Evolutionary conservation across 768 basidiomycete genomes (phyloP).

Genomic region (Coprinellus aureogranulatus): DNA sequence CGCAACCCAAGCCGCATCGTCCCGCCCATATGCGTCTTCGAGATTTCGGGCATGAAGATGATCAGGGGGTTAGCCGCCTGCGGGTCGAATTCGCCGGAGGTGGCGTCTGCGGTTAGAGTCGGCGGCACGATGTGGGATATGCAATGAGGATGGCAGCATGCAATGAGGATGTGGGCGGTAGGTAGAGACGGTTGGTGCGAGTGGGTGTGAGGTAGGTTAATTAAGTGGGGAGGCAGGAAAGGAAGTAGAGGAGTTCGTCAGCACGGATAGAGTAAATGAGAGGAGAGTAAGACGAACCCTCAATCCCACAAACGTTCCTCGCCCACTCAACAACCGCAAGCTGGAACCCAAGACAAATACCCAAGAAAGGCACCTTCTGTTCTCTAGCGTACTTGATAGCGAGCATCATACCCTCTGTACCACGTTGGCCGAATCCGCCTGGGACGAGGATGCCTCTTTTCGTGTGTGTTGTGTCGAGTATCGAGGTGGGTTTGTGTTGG

Average conservation of each 20-base stretch:
- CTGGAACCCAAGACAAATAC: conserved; percentile 97
- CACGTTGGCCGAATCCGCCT: conserved; percentile 91
- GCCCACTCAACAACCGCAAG: conserved; percentile 96
- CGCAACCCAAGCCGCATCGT: conserved; percentile 99
- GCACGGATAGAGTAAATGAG: not conserved
- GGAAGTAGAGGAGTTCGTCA: too few species aligned
- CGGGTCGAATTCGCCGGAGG: conserved; percentile 77
- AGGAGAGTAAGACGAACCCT: conserved; percentile 42
- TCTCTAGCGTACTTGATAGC: conserved; percentile 98
- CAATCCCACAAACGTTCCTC: conserved; percentile 71
- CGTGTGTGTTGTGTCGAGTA: too few species aligned
- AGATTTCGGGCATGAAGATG: conserved; percentile 99
- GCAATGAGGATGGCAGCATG: too few species aligned
- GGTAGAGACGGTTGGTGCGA: too few species aligned
- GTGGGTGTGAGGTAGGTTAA: not conserved
- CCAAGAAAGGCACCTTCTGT: conserved; percentile 91
- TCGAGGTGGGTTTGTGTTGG: too few species aligned
- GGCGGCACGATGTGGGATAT: too few species aligned
- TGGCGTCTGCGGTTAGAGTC: conserved; percentile 57
- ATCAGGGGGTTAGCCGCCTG: conserved; percentile 68
- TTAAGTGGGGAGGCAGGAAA: too few species aligned
- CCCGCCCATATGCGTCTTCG: conserved; percentile 96
- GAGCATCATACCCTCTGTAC: conserved; percentile 95
- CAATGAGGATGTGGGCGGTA: too few species aligned
- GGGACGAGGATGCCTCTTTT: conserved; percentile 94